Base-by-base conservation (phyloP, 768 basidiomycete genomes). In the Naematelia encephala region DNA sequence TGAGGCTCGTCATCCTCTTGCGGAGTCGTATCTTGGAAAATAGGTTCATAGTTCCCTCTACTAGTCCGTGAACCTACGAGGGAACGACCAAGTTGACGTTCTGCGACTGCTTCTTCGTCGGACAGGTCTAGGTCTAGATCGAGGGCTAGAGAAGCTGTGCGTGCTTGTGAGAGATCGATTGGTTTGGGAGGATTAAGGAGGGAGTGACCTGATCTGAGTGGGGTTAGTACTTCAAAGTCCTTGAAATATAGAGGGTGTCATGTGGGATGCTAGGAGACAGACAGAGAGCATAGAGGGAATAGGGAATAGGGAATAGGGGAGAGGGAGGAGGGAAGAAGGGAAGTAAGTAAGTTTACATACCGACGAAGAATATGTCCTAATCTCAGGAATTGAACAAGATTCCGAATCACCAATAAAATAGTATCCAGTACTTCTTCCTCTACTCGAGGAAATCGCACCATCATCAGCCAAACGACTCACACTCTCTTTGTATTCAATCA, bases 311-410 rank as follows among this genome's bases (percentile, higher is more conserved):
- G n/a, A n/a, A n/a, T n/a, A n/a, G n/a, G n/a, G n/a, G n/a, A n/a
- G n/a, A n/a, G n/a, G n/a, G n/a, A 22, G 53, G 44, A 14, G 53
- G 44, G 34, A 12, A 28, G 56, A 21, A 27, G 11, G 2, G 2
- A 43, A n/a, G 12, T 39, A 10, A 25, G 16, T 54, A 1, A 19
- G 8, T 8, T 1, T 19, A 80, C 90, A 65, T 73, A 94, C 91
- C 92, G 90, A 78, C 93, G 83, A 84, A 97, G 88, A 51, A 98
- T 91, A 21, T 90, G 83, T 16, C 92, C 94, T 16, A 99, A 81
- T 23, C 93, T 85, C 26, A 88, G 86, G 72, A 97, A 97, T 57
- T 79, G 79, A 56, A 99, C 83, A 56, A 91, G 84, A 73, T 97
- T 98, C 43, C 94, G 84, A 19, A 89, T 90, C 64, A 98, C 86